phyloP scores from a whole-genome alignment of 345 rosid species.

The Anacardium occidentale region DNA sequence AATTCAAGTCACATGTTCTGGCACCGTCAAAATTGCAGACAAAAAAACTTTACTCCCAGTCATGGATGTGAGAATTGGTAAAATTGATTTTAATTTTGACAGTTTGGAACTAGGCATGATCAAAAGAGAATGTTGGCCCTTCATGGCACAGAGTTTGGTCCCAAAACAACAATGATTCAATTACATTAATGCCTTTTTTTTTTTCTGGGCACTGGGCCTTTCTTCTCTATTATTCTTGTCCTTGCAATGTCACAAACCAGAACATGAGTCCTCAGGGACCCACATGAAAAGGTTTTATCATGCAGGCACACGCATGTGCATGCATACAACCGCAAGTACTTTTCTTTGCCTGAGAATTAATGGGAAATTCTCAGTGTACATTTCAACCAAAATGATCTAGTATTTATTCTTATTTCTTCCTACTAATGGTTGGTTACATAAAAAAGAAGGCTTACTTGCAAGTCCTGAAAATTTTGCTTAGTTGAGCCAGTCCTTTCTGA shows the following conservation, averaged over 20 bases:
- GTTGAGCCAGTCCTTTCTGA: conserved; percentile 47
- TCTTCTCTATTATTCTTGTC: neutral
- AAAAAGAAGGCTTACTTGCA: conserved; percentile 49
- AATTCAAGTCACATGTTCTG: neutral
- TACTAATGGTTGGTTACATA: neutral
- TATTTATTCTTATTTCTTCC: neutral
- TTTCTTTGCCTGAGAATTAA: neutral
- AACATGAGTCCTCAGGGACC: neutral
- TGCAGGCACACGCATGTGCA: neutral
- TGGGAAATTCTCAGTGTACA: neutral
- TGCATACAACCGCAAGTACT: neutral
- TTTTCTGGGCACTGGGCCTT: neutral
- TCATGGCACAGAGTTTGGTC: neutral
- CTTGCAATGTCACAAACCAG: neutral
- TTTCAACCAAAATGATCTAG: conserved; percentile 6
- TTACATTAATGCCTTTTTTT: neutral
- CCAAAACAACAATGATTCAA: too few species aligned
- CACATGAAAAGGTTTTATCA: neutral
- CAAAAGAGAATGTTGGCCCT: neutral
- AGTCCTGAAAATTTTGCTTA: conserved; percentile 61
- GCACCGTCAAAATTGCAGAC: neutral
- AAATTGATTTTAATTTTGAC: neutral
- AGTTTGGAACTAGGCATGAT: neutral
- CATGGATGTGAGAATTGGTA: neutral
- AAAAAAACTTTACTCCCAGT: too few species aligned